Conservation (phyloP, 495 filamentous ascomycete genomes). For the Aspergillus sclerotioniger region DNA sequence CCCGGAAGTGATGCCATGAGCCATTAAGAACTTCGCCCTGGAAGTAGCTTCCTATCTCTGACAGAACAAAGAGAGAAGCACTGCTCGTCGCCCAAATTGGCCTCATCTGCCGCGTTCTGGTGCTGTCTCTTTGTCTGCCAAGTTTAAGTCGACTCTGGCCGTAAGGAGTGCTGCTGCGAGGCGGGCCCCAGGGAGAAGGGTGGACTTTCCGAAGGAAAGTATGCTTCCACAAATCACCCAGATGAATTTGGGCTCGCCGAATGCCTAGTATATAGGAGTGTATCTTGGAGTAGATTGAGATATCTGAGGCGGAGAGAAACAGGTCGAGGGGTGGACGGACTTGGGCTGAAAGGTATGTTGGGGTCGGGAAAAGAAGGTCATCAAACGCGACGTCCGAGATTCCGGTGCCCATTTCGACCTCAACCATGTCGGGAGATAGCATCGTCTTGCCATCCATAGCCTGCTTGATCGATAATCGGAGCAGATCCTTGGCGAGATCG, state of each 20-base stretch:
- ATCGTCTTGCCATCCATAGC: conserved; percentile 22
- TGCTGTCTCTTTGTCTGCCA: conserved; percentile 57
- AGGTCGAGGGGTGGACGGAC: conserved; percentile 81
- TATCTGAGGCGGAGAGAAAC: conserved; percentile 72
- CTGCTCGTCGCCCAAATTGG: conserved; percentile 83
- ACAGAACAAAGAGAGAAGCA: conserved; percentile 81
- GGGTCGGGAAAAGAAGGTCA: conserved; percentile 77
- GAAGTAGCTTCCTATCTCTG: conserved; percentile 80
- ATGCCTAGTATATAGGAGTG: conserved; percentile 84
- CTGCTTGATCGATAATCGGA: conserved; percentile 63
- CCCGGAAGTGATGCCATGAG: conserved; percentile 63
- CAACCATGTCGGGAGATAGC: conserved; percentile 39
- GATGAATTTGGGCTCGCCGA: conserved; percentile 74
- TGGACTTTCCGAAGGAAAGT: conserved; percentile 71
- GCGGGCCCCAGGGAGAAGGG: conserved; percentile 64
- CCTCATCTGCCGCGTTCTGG: conserved; percentile 62
- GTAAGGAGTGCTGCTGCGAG: conserved; percentile 56
- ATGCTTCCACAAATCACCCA: conserved; percentile 82
- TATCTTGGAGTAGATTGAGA: conserved; percentile 75
- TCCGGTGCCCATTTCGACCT: conserved; percentile 20
- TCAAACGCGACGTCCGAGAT: conserved; percentile 57
- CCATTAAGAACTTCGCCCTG: conserved; percentile 84
- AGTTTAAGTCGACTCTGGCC: conserved; percentile 54
- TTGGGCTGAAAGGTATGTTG: conserved; percentile 67
- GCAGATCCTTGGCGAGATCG: conserved; percentile 74